phyloP scores from a whole-genome alignment of 139 green algal genomes.

The Chlamydomonas sp. region DNA sequence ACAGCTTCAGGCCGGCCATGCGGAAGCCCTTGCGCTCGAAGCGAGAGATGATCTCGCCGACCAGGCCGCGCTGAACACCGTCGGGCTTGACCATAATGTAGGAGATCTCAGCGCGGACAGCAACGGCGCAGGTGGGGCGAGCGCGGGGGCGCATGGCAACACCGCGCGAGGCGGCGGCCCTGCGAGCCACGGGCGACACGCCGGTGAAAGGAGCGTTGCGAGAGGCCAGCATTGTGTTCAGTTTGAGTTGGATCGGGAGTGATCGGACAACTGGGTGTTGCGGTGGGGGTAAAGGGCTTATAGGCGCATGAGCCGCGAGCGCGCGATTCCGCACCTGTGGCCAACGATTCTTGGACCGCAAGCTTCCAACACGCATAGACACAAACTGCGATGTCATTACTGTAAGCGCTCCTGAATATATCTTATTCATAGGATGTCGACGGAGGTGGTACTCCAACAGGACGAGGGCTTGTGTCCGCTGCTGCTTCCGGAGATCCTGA shows the following conservation, averaged over 20 bases:
- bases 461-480: background rate
- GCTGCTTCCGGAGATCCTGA: slow-evolving; percentile 11
- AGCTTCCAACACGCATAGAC: no score
- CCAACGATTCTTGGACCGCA: no score
- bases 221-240: slow-evolving; percentile 11
- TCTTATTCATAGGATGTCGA: no score
- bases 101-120: slow-evolving; percentile 67
- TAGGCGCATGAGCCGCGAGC: no score
- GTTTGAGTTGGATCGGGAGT: no score
- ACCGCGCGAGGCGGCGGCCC: slow-evolving; percentile 5
- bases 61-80: slow-evolving; percentile 91
- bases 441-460: background rate
- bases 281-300: no score
- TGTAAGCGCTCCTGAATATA: background rate
- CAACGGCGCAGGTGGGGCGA: slow-evolving; percentile 24
- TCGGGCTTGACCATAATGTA: slow-evolving; percentile 99
- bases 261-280: no score
- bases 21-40: slow-evolving; percentile 94
- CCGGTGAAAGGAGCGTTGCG: background rate
- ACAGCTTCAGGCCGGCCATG: slow-evolving; percentile 87
- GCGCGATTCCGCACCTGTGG: no score
- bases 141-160: slow-evolving; percentile 23
- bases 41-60: slow-evolving; percentile 89
- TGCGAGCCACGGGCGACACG: background rate
- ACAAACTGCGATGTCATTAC: background rate